These are phyloP conservation scores for Lagenaria siceraria DNA, from an alignment of 306 rosid species.

Conservation along the genomic window DNA sequence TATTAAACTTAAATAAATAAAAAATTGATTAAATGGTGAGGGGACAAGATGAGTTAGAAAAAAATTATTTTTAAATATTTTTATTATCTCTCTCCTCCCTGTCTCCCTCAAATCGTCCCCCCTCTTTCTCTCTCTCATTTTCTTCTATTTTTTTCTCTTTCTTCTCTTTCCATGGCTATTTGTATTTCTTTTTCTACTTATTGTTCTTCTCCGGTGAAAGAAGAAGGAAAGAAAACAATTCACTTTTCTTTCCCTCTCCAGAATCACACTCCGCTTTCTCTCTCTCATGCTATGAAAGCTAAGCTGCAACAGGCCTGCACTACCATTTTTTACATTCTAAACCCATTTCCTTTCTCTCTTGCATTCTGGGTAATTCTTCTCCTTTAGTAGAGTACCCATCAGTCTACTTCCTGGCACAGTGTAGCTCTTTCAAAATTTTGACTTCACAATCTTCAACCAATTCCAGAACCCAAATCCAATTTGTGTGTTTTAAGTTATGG, in stretches of 20 bases:
- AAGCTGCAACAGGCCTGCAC: neutral
- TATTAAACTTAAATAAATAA: no score
- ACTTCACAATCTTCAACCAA: neutral
- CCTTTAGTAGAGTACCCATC: neutral
- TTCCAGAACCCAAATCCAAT: neutral
- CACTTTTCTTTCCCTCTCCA: neutral
- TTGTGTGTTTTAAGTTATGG: neutral
- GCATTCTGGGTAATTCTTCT: neutral
- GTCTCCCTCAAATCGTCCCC: no score
- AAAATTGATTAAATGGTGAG: no score
- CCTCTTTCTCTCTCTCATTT: no score
- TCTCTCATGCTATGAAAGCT: neutral
- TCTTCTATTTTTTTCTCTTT: no score
- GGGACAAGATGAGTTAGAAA: no score
- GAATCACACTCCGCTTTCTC: neutral
- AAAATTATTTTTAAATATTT: no score
- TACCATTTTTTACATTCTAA: neutral
- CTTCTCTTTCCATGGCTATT: no score
- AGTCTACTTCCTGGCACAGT: neutral
- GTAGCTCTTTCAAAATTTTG: neutral
- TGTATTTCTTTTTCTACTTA: neutral
- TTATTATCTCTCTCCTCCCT: no score
- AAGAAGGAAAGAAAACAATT: neutral
- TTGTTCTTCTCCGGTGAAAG: neutral
- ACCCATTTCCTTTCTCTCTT: neutral